A percentile compares a stretch with the other conserved stretches of the same genome.
Conservation (phyloP, 805 yeast species). For the Wickerhamomyces bisporus region DNA sequence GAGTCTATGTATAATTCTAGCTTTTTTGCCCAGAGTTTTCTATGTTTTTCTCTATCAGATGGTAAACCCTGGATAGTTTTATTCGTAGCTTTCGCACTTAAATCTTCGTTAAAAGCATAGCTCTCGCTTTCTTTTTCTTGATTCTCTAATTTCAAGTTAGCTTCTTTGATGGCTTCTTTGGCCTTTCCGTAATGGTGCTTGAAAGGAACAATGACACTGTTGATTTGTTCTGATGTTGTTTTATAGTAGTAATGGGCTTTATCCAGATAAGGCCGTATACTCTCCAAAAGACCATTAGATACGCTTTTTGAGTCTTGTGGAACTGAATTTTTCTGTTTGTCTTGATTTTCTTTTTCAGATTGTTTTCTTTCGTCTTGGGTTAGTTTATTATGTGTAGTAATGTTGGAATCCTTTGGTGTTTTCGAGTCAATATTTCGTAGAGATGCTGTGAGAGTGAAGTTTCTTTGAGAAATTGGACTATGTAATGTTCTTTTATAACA, state of each 20-base stretch:
- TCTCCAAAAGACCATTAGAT: constrained; percentile 10
- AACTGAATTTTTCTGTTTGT: not conserved
- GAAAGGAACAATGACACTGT: constrained; percentile 10
- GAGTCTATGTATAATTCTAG: constrained; percentile 48
- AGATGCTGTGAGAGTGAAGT: no score
- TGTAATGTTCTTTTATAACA: no score
- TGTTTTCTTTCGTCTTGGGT: not conserved
- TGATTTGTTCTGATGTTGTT: constrained; percentile 11
- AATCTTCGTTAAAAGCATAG: constrained; percentile 32
- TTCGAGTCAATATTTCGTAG: not conserved
- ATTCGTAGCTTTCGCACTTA: constrained; percentile 20
- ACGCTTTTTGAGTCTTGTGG: constrained; percentile 1
- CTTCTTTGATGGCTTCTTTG: constrained; percentile 30
- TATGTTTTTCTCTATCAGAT: constrained; percentile 37
- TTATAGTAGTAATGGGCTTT: constrained; percentile 13
- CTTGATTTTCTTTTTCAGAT: no score
- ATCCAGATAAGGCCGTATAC: constrained; percentile 18
- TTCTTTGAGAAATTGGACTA: no score
- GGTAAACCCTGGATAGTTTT: constrained; percentile 35
- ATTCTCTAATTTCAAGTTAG: constrained; percentile 30
- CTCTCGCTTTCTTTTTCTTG: constrained; percentile 32
- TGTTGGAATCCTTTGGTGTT: no score
- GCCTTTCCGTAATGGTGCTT: constrained; percentile 24
- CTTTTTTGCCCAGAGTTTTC: constrained; percentile 38
- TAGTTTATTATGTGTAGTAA: no score